phyloP scores from a whole-genome alignment of 2,329 filamentous ascomycete genomes.

The Chaetomiaceae sp. region DNA sequence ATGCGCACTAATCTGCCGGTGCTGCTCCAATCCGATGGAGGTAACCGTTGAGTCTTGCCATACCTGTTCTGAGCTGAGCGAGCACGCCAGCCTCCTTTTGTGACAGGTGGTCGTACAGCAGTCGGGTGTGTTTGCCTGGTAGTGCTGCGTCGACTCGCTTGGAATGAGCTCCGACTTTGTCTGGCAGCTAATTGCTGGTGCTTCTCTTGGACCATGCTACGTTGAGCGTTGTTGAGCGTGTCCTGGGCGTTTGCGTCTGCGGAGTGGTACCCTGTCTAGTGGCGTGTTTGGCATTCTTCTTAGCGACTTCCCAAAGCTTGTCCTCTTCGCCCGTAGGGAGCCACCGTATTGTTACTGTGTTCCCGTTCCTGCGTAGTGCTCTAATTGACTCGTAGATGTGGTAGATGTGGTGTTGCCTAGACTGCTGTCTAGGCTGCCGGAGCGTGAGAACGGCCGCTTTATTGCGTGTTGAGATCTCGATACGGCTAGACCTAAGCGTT shows the following conservation, averaged over 20 bases:
- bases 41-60: constrained; percentile 10
- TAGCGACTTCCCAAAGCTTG: too few species aligned
- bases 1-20: constrained; percentile 11
- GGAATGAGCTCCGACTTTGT: constrained; percentile 7
- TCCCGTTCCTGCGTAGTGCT: too few species aligned
- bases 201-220: too few species aligned
- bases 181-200: constrained; percentile 2
- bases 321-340: too few species aligned
- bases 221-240: too few species aligned
- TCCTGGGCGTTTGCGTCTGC: too few species aligned
- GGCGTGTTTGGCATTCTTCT: too few species aligned
- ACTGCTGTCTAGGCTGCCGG: not conserved
- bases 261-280: too few species aligned
- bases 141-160: constrained; percentile 12
- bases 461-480: not conserved
- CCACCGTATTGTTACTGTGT: too few species aligned
- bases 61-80: constrained; percentile 6
- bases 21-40: constrained; percentile 13
- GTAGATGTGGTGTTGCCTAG: not conserved
- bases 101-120: constrained; percentile 10
- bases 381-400: not conserved
- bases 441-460: constrained; percentile 3
- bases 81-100: constrained; percentile 7
- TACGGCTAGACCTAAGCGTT: not conserved
- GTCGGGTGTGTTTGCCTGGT: constrained; percentile 5